Evolutionary conservation across 2,329 filamentous ascomycete genomes (phyloP), one percentile per base, ranked within the genome.

Genomic region (Penicillium digitatum): DNA sequence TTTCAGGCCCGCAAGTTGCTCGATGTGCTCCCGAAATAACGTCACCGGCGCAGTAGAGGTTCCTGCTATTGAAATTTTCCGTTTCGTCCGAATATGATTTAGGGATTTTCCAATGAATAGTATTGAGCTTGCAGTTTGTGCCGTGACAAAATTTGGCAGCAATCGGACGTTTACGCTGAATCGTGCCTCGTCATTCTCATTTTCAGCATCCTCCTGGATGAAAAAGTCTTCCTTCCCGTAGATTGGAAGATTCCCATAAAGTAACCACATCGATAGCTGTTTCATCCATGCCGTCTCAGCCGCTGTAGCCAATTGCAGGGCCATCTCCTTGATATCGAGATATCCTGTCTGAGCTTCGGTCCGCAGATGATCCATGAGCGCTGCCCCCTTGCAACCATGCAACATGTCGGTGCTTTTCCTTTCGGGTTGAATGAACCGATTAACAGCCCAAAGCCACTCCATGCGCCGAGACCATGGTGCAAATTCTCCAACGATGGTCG

Each of bases 251-350:
- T 88, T 85, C 5, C 94, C 94, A 70, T 96, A 95, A 14, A 97
- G 75, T 9, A 97, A 81, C 93, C 93, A 99, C 26, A 89, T 88
- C 4, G 90, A 89, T 11, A 95, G 81, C 68, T 96, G 91, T 71
- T 90, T 89, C 67, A 97, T 77, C 94, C 94, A 99, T 9, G 92
- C 88, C 29, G 84, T 88, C 75, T 99, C 93, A 0, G 91, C 92
- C 22, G 90, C 79, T 14, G 79, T 82, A n/a, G 90, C 82, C 34
- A 97, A 76, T 55, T 87, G 84, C 59, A 85, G 76, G 0, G 90
- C 87, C 37, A 89, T 86, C 55, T 85, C 83, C 68, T 93, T 90
- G 52, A 99, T 85, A 66, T 96, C 91, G 8, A 84, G 79, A 72
- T 95, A 97, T 14, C 94, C 94, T 7, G 93, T 97, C 70, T 90